Base-by-base conservation (phyloP, 2,329 filamentous ascomycete species). In the Fusarium avenaceum region DNA sequence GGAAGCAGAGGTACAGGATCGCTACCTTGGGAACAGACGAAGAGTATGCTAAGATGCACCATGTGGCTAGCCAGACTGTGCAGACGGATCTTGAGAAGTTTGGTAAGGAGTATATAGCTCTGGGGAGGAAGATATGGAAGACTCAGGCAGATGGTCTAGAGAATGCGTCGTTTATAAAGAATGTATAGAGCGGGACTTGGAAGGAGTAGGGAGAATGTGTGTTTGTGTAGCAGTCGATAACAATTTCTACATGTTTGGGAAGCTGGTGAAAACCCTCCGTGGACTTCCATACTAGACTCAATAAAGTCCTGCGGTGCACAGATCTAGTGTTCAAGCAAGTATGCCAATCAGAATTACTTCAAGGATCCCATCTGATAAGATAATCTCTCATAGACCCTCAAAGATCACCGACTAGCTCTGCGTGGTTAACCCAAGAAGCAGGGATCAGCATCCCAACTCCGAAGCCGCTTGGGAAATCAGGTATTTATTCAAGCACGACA, bases 1-100 rank as follows among this genome's bases (percentile, higher is more conserved):
- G 82, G 81, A 83, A 82, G 65, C 53, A 19, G 55, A 39, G 39
- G 8, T 87, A 80, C 81, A 76, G 62, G 32, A 38, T 61, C 1
- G 76, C 79, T 4, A 85, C 82, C 0, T 80, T 86, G 15, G 60
- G 63, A 1, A 43, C 47, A 5, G 55, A 55, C 1, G 68, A 59
- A 1, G 51, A 65, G 19, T 63, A 47, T 10, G 24, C 19, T 0
- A 11, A 39, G 32, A 24, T 55, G n/a, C 15, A 61, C 5, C 11
- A 13, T 4, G 49, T 33, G 7, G 46, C 20, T 1, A 17, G 15
- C 32, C 15, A 49, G 6, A 24, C 42, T 17, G 58, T 22, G 0
- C 1, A 57, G 5, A n/a, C 3, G 0, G 28, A 39, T 7, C 7
- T 73, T 13, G 32, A 52, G 2, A 42, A 51, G 4, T 73, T 73